Evolutionary conservation across 2,329 filamentous ascomycete genomes (phyloP), one percentile per base, ranked within the genome.

Genomic region (Leptodontidium sp.): DNA sequence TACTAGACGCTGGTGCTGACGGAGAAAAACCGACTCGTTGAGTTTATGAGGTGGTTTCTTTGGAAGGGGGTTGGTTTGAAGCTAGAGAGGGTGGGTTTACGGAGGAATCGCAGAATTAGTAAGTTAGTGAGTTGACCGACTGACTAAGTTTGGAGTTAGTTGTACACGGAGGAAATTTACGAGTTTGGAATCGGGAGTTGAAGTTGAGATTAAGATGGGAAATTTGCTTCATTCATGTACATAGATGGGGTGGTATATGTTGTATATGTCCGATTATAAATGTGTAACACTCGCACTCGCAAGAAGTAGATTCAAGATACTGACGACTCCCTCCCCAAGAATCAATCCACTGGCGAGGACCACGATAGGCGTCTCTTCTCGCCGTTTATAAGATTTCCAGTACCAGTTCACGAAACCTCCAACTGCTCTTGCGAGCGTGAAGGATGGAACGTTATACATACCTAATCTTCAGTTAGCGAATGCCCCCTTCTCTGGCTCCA

Each of bases 381-480:
- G 81, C 75, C 82, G 79, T 78, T 80, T 77, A 79, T 81, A 77
- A 78, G 82, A 82, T 64, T 83, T 84, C 94, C 94, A 98, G 81
- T 92, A 96, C 86, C 92, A 94, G 71, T 88, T 90, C 64, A 91
- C 81, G 53, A 90, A 71, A 0, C 96, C 96, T 2, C 96, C 96
- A 11, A 93, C 88, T 0, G 93, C 92, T 70, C 96, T 85, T 0
- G 96, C 94, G 47, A 99, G 83, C 0, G 96, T 99, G 78, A 99
- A 99, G 0, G 93, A 97, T 0, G 96, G 96, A 0, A 95, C 93
- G 76, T 98, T 99, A 81, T 98, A 99, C 89, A 99, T 99, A 61
- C 96, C 91, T 91, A 74, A 32, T 24, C 1, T 32, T 35, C 11
- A 21, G 40, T 66, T 38, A 70, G 62, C 38, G 15, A 57, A 4